phyloP scores from a whole-genome alignment of 2,329 filamentous ascomycete genomes.

The Penicillium olsonii region DNA sequence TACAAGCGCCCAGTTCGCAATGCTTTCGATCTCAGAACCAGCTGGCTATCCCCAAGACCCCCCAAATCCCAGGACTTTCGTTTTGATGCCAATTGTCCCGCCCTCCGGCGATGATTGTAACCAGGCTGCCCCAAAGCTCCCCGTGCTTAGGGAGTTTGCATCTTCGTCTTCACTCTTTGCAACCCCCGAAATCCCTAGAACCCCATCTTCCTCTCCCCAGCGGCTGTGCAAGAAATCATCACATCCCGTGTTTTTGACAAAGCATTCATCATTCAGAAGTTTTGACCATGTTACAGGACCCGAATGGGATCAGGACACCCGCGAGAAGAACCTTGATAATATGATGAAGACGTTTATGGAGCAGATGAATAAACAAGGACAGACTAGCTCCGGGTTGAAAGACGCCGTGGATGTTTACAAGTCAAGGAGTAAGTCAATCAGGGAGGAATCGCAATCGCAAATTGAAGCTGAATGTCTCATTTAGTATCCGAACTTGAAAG shows the following conservation, averaged over 20 bases:
- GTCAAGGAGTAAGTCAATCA: slow-evolving; percentile 62
- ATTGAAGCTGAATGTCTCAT: background rate
- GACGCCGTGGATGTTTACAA: slow-evolving; percentile 75
- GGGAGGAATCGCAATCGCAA: background rate
- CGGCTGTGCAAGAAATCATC: slow-evolving; percentile 32
- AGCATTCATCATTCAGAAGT: slow-evolving; percentile 73
- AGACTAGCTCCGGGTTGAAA: slow-evolving; percentile 69
- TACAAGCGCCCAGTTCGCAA: background rate
- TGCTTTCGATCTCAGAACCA: background rate
- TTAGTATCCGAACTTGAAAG: slow-evolving; percentile 61
- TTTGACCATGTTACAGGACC: slow-evolving; percentile 36
- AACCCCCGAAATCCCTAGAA: slow-evolving; percentile 34
- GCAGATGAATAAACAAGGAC: slow-evolving; percentile 69
- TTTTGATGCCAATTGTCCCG: background rate
- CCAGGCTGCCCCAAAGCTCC: slow-evolving; percentile 14
- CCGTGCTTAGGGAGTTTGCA: slow-evolving; percentile 45
- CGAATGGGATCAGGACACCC: slow-evolving; percentile 73
- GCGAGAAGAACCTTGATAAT: slow-evolving; percentile 73
- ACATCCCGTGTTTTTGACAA: slow-evolving; percentile 61
- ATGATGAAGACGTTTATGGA: slow-evolving; percentile 72
- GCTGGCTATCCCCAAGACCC: background rate
- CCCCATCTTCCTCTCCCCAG: slow-evolving; percentile 2
- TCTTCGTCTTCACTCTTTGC: slow-evolving; percentile 15
- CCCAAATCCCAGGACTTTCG: background rate
- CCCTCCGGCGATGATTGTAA: slow-evolving; percentile 11